Conservation (phyloP, 352 stramenopile genomes). For the Pythium rhizo-oryzae region DNA sequence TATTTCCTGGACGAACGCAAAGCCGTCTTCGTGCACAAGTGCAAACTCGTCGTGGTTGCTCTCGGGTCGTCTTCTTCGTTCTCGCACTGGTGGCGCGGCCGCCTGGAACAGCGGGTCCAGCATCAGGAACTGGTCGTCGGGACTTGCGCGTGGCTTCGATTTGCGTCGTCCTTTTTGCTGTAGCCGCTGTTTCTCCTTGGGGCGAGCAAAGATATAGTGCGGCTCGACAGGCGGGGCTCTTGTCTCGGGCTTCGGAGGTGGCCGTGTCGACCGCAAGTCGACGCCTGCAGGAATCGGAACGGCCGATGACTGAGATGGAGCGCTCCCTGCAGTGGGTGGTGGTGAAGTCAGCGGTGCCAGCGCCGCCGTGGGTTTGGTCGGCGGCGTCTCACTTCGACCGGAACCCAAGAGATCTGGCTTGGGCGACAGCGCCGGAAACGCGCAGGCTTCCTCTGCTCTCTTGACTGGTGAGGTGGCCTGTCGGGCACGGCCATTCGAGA, state of each 20-base stretch:
- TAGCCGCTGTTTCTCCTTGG: slow-evolving; percentile 31
- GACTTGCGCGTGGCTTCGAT: slow-evolving; percentile 12
- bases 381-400: slow-evolving; percentile 10
- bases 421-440: slow-evolving; percentile 3
- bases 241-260: slow-evolving; percentile 1
- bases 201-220: slow-evolving; percentile 55
- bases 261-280: slow-evolving; percentile 26
- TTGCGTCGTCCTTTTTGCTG: slow-evolving; percentile 5
- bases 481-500: no score
- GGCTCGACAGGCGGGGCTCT: neutral
- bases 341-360: neutral
- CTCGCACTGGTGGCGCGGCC: neutral
- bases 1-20: slow-evolving; percentile 48
- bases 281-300: slow-evolving; percentile 1
- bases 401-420: slow-evolving; percentile 16
- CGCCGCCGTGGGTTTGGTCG: neutral
- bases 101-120: slow-evolving; percentile 68
- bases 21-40: slow-evolving; percentile 8
- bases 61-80: no score
- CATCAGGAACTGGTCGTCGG: slow-evolving; percentile 41
- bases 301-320: no score
- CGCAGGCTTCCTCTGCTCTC: neutral
- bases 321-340: neutral
- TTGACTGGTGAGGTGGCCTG: neutral
- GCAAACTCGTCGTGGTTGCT: no score